A percentile compares a stretch with the other conserved stretches of the same genome.
These are phyloP conservation scores for Sphagnum magellanicum DNA, from an alignment of 228 moss, liverwort and hornwort genomes.

Conservation along the genomic window DNA sequence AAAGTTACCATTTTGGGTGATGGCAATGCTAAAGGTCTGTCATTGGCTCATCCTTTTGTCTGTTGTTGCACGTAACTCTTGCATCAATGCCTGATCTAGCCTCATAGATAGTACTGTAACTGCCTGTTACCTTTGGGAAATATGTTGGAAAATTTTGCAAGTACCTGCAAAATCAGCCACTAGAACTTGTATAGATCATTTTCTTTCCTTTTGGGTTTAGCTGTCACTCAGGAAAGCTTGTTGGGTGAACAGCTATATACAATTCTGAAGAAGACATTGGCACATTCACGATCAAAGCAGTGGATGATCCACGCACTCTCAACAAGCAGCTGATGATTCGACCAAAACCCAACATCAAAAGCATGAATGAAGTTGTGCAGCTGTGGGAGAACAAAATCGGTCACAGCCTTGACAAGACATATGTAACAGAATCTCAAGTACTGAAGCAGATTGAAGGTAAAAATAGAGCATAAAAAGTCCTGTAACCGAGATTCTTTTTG, in stretches of 20 bases:
- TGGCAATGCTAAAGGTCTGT: conserved; percentile 27
- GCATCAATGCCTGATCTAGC: background rate
- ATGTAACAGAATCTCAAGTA: conserved; percentile 11
- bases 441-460: conserved; percentile 20
- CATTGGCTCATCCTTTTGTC: background rate
- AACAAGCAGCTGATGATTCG: conserved; percentile 24
- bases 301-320: conserved; percentile 23
- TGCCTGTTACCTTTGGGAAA: background rate
- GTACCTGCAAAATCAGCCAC: background rate
- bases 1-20: conserved; percentile 22
- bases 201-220: no score
- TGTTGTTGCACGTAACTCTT: background rate
- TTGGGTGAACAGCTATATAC: background rate
- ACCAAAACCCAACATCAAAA: conserved; percentile 8
- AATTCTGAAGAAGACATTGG: conserved; percentile 15
- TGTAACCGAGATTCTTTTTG: background rate
- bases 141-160: no score
- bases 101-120: background rate
- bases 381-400: conserved; percentile 33
- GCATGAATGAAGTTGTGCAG: conserved; percentile 17
- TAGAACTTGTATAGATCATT: background rate
- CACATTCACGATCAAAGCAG: conserved; percentile 16
- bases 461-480: background rate
- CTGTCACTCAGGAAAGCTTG: background rate
- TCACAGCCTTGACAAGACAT: conserved; percentile 17